A percentile compares a stretch with the other conserved stretches of the same genome.
Conservation (phyloP, 2,329 filamentous ascomycete genomes). For the Talaromyces sp. region DNA sequence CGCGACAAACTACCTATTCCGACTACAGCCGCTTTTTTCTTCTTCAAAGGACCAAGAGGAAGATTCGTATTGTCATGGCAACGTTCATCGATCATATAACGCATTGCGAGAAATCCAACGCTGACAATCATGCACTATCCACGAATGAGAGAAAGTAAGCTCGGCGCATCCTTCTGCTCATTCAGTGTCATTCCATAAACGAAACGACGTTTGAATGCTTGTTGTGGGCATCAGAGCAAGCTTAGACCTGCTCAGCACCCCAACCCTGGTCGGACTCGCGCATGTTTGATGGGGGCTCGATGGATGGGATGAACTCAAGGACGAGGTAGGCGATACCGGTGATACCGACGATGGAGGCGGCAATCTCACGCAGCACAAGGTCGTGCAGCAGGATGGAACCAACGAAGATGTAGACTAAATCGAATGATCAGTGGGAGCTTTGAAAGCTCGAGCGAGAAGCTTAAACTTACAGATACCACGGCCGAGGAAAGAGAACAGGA, state of each 20-base stretch:
- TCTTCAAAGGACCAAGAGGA: not conserved
- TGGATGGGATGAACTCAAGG: conserved; percentile 76
- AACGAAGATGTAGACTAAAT: conserved; percentile 96
- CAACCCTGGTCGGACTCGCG: conserved; percentile 74
- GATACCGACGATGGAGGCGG: conserved; percentile 76
- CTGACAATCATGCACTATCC: conserved; percentile 3
- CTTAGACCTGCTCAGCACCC: conserved; percentile 75
- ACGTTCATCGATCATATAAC: conserved; percentile 4
- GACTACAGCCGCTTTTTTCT: not conserved
- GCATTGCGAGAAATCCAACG: conserved; percentile 5
- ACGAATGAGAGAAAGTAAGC: not conserved
- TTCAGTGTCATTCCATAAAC: not conserved
- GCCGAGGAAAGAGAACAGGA: conserved; percentile 96
- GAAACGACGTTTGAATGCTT: conserved; percentile 1
- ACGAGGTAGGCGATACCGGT: conserved; percentile 76
- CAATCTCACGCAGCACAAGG: conserved; percentile 68
- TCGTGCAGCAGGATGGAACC: conserved; percentile 79
- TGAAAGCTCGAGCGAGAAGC: not conserved
- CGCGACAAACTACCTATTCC: not conserved
- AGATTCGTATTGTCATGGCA: not conserved
- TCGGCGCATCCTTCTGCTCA: not conserved
- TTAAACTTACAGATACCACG: conserved; percentile 82
- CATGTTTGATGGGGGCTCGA: conserved; percentile 81
- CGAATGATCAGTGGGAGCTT: conserved; percentile 5
- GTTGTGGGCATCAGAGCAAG: not conserved